Evolutionary conservation across 1,284 basidiomycete species (phyloP).

Genomic region (Meripilus lineatus): DNA sequence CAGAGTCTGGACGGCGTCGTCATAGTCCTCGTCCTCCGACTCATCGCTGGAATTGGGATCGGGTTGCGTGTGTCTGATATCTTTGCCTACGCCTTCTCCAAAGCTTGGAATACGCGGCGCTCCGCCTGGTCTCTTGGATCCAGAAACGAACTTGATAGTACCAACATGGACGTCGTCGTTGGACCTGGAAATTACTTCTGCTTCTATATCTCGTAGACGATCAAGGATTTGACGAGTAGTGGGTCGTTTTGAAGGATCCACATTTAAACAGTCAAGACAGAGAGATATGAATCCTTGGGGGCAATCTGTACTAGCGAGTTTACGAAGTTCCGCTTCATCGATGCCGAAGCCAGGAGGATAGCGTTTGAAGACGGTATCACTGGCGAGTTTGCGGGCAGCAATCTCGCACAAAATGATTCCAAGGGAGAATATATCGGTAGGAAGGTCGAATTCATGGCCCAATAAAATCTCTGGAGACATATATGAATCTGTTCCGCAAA

Average conservation of each 20-base stretch:
- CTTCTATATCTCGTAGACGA: constrained; percentile 74
- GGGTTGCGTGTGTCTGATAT: constrained; percentile 32
- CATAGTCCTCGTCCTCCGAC: constrained; percentile 68
- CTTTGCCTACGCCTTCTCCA: constrained; percentile 65
- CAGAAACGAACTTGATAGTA: constrained; percentile 75
- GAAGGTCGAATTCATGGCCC: constrained; percentile 87
- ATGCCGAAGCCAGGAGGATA: constrained; percentile 75
- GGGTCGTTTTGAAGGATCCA: constrained; percentile 70
- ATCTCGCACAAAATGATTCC: constrained; percentile 97
- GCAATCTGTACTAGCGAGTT: constrained; percentile 70
- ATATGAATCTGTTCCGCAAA: constrained; percentile 94
- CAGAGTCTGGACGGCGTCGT: constrained; percentile 57
- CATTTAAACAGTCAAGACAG: constrained; percentile 72
- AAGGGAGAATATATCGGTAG: constrained; percentile 92
- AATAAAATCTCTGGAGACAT: constrained; percentile 94
- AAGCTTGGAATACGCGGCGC: constrained; percentile 84
- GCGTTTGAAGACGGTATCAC: constrained; percentile 77
- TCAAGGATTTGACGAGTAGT: constrained; percentile 75
- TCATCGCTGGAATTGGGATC: constrained; percentile 38
- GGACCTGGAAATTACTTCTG: constrained; percentile 69
- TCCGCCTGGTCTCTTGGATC: constrained; percentile 48
- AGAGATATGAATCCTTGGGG: constrained; percentile 77
- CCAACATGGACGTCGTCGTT: constrained; percentile 76
- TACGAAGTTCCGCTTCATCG: constrained; percentile 70
- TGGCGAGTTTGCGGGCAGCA: constrained; percentile 78